A percentile compares a stretch with the other conserved stretches of the same genome.
These are phyloP conservation scores for Geosiphon pyriformis DNA, from an alignment of 192 early-diverging fungal species.

Conservation along the genomic window DNA sequence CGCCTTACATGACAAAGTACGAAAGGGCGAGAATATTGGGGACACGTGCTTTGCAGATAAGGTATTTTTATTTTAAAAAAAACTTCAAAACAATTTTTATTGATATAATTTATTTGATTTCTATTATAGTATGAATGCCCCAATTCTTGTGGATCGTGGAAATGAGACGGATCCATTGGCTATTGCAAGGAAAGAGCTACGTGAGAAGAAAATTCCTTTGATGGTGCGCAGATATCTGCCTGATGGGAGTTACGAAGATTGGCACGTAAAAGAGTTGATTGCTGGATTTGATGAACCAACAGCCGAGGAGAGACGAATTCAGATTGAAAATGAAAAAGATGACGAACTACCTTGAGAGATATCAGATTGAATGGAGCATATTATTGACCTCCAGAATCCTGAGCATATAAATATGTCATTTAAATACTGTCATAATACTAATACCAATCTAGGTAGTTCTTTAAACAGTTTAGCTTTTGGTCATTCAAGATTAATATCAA, in stretches of 20 bases:
- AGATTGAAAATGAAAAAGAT: constrained; percentile 2
- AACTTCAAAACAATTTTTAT: not conserved
- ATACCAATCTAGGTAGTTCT: no score
- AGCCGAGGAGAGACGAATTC: not conserved
- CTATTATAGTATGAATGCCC: constrained; percentile 86
- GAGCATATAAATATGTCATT: no score
- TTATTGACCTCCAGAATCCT: no score
- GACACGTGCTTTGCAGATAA: constrained; percentile 92
- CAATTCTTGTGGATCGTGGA: constrained; percentile 89
- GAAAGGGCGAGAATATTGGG: constrained; percentile 86
- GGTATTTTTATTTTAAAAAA: constrained; percentile 32
- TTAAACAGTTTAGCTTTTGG: no score
- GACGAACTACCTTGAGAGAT: not conserved
- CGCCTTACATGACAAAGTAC: constrained; percentile 99
- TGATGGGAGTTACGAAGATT: constrained; percentile 92
- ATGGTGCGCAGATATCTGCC: constrained; percentile 90
- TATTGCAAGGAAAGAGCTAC: constrained; percentile 93
- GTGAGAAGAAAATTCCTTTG: constrained; percentile 88
- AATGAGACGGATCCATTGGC: constrained; percentile 90
- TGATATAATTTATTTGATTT: not conserved
- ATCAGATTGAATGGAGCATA: no score
- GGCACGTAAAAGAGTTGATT: constrained; percentile 87
- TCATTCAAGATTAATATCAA: no score
- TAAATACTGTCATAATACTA: no score
- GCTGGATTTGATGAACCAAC: not conserved